Evolutionary conservation across 108 stramenopile genomes (phyloP).

Genomic region (Aureococcus anophagefferens): DNA sequence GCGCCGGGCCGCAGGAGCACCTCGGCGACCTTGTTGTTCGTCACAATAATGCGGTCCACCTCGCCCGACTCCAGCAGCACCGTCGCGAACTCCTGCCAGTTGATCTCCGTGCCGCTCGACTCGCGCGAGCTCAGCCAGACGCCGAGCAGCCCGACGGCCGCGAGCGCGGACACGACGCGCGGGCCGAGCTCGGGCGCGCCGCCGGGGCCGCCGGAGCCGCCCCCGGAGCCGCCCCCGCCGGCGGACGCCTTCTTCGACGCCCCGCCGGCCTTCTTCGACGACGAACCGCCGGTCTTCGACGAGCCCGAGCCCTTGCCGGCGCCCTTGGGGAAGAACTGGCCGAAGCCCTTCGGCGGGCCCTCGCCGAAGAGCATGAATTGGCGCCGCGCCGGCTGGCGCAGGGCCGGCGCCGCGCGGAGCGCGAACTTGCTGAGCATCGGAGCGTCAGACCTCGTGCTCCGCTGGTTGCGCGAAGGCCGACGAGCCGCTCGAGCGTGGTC

Average conservation of each 20-base stretch:
- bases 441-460: no score
- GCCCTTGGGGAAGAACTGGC: neutral
- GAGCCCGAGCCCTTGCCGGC: neutral
- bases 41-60: slow-evolving; percentile 77
- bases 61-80: slow-evolving; percentile 61
- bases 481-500: no score
- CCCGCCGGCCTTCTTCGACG: neutral
- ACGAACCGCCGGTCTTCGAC: no score
- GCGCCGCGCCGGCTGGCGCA: no score
- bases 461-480: no score
- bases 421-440: no score
- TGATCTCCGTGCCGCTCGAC: neutral
- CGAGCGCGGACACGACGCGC: neutral
- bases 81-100: neutral
- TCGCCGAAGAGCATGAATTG: no score
- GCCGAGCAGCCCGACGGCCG: neutral
- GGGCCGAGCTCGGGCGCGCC: neutral
- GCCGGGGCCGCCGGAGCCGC: neutral
- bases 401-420: no score
- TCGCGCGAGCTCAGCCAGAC: neutral
- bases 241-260: neutral
- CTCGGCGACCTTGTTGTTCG: slow-evolving; percentile 70
- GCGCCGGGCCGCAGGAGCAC: slow-evolving; percentile 55
- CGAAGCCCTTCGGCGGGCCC: neutral
- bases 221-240: neutral